These are phyloP conservation scores for Eimeria maxima DNA, from an alignment of 169 alveolate species.

Conservation along the genomic window DNA sequence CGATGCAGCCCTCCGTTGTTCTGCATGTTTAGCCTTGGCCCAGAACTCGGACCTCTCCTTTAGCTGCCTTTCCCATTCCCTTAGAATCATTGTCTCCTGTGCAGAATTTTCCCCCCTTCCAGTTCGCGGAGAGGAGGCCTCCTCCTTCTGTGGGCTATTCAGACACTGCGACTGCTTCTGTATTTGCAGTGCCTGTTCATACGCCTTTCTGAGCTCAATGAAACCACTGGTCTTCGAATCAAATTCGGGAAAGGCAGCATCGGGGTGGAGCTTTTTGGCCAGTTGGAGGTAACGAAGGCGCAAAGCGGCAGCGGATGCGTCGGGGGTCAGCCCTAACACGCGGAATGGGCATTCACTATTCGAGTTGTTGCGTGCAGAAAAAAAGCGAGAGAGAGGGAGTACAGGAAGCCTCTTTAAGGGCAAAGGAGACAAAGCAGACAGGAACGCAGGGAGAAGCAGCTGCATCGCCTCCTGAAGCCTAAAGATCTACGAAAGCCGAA, in stretches of 20 bases:
- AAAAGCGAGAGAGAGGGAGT: neutral
- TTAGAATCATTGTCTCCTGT: neutral
- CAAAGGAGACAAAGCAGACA: neutral
- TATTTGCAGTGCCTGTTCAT: neutral
- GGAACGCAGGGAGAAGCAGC: neutral
- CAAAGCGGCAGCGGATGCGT: neutral
- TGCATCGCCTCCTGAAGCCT: slow-evolving; percentile 1
- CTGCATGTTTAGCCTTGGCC: neutral
- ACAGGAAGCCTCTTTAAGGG: neutral
- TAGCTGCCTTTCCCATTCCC: neutral
- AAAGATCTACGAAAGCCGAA: neutral
- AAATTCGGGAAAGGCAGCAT: neutral
- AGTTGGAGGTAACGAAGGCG: slow-evolving; percentile 7
- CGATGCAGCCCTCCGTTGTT: neutral
- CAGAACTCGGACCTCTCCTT: neutral
- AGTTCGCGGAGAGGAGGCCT: neutral
- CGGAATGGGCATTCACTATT: slow-evolving; percentile 11
- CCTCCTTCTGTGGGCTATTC: neutral
- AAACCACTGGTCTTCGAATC: neutral
- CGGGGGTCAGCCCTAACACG: slow-evolving; percentile 10
- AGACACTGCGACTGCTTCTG: neutral
- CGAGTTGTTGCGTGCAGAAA: neutral
- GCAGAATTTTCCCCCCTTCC: neutral
- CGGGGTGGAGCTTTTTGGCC: slow-evolving; percentile 34
- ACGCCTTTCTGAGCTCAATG: slow-evolving; percentile 19